Conservation (phyloP, 1,139 yeast genomes). For the Eremothecium cymbalariae region DNA sequence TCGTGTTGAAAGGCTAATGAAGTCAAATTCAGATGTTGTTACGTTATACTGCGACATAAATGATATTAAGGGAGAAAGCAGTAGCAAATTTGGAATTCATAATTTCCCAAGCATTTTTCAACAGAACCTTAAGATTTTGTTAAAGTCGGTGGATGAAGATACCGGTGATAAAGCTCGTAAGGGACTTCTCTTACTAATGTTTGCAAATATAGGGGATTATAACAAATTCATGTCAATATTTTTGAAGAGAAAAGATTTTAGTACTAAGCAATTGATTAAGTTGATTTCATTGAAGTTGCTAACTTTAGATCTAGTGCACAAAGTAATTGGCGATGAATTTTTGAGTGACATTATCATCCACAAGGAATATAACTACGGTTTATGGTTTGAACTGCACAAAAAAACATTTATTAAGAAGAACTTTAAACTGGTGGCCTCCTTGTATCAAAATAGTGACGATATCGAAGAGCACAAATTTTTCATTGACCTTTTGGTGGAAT, state of each 20-base stretch:
- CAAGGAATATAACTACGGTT: conserved; percentile 11
- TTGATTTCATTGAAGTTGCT: conserved; percentile 25
- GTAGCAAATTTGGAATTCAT: conserved; percentile 7
- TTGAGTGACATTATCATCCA: conserved; percentile 15
- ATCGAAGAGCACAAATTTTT: conserved; percentile 11
- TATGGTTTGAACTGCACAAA: conserved; percentile 21
- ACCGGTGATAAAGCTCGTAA: conserved; percentile 15
- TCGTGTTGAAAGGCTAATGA: conserved; percentile 20
- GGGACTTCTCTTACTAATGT: conserved; percentile 21
- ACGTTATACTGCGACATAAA: conserved; percentile 16
- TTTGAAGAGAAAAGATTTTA: conserved; percentile 27
- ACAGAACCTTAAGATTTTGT: conserved; percentile 22
- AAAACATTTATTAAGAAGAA: conserved; percentile 21
- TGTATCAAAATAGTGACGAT: conserved; percentile 11
- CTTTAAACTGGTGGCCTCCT: conserved; percentile 15
- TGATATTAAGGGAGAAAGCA: conserved; percentile 8
- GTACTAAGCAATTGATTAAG: conserved; percentile 17
- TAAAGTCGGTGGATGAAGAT: conserved; percentile 11
- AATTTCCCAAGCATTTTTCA: conserved; percentile 28
- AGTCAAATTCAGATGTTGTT: conserved; percentile 14
- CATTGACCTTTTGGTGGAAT: conserved; percentile 15
- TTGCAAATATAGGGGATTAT: conserved; percentile 22
- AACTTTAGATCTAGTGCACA: conserved; percentile 24
- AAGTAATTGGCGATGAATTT: conserved; percentile 19
- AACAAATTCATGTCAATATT: conserved; percentile 28